Base-by-base conservation (phyloP, 1,284 basidiomycete genomes). In the Anthracocystis panici-leucophaei region DNA sequence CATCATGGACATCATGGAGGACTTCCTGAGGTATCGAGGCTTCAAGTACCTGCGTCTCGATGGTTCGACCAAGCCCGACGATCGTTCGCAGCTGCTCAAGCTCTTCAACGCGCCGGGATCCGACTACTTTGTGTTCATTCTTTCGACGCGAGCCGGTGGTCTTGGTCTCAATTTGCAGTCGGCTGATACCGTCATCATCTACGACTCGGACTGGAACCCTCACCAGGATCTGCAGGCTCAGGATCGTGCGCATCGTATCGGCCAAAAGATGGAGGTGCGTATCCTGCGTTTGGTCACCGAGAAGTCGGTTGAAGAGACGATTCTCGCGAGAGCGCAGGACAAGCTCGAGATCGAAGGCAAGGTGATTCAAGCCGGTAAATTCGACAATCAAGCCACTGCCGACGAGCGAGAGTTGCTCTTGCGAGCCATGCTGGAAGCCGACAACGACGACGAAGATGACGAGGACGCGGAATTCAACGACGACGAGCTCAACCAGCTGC, bases 291-390 rank as follows among this genome's bases (percentile, higher is more conserved):
- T 99, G 85, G 95, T 99, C 84, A 98, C 96, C 7, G 94, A 96
- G 86, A 95, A 96, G 88, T 97, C 94, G 77, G 95, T 99, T 18
- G 97, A 99, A 86, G 96, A 99, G 87, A 93, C 95, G 10, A 97
- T 98, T 89, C 91, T 97, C 77, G 92, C 93, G 51, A 91, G 95
- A 75, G 97, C 97, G 3, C 91, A 94, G 74, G 93, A 91, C 87
- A 99, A 99, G 89, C 91, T 99, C 56, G 96, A 97, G 83, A 97
- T 99, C 84, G 97, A 99, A 86, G 95, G 97, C 88, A 99, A 99
- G 87, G 95, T 99, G 57, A 85, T 86, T 56, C 84, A 86, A 57
- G 96, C 96, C 57, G 96, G 96, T 89, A 94, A 95, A 66, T 99
- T 98, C 88, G 97, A 99, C 86, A 97, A 99, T 87, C 96, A 97